Evolutionary conservation across 208 protist species (phyloP).

Genomic region (Naegleria gruberi): DNA sequence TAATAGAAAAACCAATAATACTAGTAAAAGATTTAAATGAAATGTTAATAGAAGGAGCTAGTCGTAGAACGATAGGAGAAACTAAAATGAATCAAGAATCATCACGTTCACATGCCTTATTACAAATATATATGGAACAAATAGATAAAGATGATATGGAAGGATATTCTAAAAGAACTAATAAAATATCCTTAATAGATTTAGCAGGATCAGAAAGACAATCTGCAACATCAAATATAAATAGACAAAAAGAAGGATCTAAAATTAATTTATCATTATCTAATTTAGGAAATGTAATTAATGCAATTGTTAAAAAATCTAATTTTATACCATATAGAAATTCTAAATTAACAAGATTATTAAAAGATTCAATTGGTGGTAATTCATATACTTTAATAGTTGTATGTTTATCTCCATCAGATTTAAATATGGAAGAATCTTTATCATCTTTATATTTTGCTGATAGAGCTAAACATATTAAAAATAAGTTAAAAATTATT

Average conservation of each 20-base stretch:
- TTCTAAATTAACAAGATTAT: conserved; percentile 53
- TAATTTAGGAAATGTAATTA: conserved; percentile 57
- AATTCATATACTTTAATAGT: conserved; percentile 37
- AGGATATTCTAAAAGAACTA: conserved; percentile 21
- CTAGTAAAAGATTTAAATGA: conserved; percentile 54
- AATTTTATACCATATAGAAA: conserved; percentile 55
- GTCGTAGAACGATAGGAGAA: conserved; percentile 20
- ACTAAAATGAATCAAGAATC: conserved; percentile 49
- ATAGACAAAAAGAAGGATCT: conserved; percentile 78
- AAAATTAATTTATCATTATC: conserved; percentile 84
- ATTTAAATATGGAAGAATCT: too few species aligned
- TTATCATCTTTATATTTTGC: too few species aligned
- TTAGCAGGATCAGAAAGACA: conserved; percentile 80
- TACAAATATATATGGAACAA: conserved; percentile 30
- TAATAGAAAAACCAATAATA: conserved; percentile 39
- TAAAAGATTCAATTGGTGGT: conserved; percentile 51
- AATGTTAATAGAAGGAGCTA: conserved; percentile 54
- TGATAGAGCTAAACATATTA: too few species aligned
- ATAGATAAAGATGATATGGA: background rate
- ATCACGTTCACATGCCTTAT: conserved; percentile 45
- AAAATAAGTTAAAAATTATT: too few species aligned
- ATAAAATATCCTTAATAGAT: conserved; percentile 78
- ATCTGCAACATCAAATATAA: conserved; percentile 69
- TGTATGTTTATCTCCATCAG: too few species aligned
- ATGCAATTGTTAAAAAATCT: conserved; percentile 28